phyloP scores from a whole-genome alignment of 495 filamentous ascomycete species.

The Aspergillus hancockii region DNA sequence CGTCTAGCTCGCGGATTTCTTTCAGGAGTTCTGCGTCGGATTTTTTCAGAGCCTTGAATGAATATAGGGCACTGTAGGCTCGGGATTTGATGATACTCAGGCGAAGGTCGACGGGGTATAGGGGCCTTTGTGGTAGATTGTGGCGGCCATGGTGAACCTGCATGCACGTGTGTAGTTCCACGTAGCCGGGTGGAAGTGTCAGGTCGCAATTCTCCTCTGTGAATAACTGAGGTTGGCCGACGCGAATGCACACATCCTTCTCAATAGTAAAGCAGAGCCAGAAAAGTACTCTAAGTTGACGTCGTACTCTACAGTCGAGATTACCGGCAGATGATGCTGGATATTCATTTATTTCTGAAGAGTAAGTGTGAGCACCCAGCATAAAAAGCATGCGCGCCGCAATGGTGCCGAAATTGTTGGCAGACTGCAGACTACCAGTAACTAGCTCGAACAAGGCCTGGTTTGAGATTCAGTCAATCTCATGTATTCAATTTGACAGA shows the following conservation, averaged over 20 bases:
- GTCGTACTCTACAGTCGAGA: conserved; percentile 20
- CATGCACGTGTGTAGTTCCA: conserved; percentile 35
- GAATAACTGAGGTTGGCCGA: conserved; percentile 52
- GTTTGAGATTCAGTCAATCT: neutral
- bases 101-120: conserved; percentile 50
- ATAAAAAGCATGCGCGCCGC: conserved; percentile 48
- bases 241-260: conserved; percentile 51
- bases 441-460: conserved; percentile 47
- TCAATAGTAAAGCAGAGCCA: conserved; percentile 56
- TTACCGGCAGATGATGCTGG: neutral
- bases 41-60: conserved; percentile 45
- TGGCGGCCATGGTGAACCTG: conserved; percentile 21
- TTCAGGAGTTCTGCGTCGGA: conserved; percentile 53
- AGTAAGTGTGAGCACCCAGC: conserved; percentile 44
- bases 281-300: conserved; percentile 50
- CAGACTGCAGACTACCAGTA: conserved; percentile 46
- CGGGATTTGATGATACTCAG: conserved; percentile 53
- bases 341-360: conserved; percentile 9
- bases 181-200: conserved; percentile 48
- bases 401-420: conserved; percentile 42
- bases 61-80: conserved; percentile 49
- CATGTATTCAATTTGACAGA: neutral
- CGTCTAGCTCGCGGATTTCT: conserved; percentile 54
- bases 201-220: conserved; percentile 56
- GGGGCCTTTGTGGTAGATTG: conserved; percentile 33